Evolutionary conservation across 306 rosid genomes (phyloP).

Genomic region (Pachyrhizus erosus): DNA sequence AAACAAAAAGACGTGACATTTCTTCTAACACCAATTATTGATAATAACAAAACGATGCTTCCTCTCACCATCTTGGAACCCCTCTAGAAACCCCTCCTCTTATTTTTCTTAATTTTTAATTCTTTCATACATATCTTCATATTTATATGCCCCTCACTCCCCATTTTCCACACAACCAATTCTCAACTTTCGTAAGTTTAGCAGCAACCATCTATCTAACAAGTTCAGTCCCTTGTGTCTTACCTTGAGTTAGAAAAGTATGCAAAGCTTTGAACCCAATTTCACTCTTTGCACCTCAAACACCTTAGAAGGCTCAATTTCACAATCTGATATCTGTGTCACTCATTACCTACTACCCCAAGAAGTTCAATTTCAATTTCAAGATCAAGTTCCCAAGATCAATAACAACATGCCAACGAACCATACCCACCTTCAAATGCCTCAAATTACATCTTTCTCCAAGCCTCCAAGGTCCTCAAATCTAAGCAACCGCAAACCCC

Average conservation of each 20-base stretch:
- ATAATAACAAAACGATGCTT: slow-evolving; percentile 40
- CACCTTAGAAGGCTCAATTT: background rate
- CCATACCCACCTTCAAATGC: background rate
- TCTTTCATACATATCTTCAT: background rate
- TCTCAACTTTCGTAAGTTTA: slow-evolving; percentile 4
- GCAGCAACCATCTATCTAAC: background rate
- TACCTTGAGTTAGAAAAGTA: background rate
- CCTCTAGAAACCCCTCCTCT: slow-evolving; percentile 4
- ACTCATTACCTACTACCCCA: slow-evolving; percentile 31
- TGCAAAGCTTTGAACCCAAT: slow-evolving; percentile 39
- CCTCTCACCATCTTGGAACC: slow-evolving; percentile 51
- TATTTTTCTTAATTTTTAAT: background rate
- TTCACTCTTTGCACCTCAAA: slow-evolving; percentile 30
- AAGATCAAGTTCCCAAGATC: background rate
- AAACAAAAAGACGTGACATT: slow-evolving; percentile 1
- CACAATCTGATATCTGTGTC: slow-evolving; percentile 13
- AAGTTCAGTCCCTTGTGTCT: background rate
- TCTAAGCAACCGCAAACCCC: slow-evolving; percentile 49
- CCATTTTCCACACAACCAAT: slow-evolving; percentile 43
- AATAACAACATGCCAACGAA: background rate
- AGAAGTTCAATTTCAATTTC: background rate
- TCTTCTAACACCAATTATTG: slow-evolving; percentile 2
- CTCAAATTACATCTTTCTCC: background rate
- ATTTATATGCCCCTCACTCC: slow-evolving; percentile 39
- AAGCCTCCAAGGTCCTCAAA: slow-evolving; percentile 52